Base-by-base conservation (phyloP, 2,329 filamentous ascomycete species). In the Penicillium nordicum region DNA sequence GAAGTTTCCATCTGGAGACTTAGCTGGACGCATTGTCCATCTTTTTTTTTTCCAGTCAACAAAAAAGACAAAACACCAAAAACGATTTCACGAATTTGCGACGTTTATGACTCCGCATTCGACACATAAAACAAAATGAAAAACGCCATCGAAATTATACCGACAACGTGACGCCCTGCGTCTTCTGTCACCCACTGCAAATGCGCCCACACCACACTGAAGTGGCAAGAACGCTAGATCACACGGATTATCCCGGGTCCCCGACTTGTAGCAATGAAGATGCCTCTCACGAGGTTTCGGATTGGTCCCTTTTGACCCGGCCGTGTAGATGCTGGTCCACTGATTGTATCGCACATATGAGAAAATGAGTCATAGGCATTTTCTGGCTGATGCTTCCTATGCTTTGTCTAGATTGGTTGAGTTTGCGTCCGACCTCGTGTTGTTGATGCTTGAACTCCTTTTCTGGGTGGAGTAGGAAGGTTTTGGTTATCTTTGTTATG, bases 241-340 rank as follows among this genome's bases (percentile, higher is more conserved):
- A 65, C 65, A 68, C 64, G 70, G 67, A 62, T 38, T 40, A 55
- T 25, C 50, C 62, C 67, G 69, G 69, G 72, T 70, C 62, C 58
- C 61, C 60, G 74, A 74, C 74, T 76, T 71, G 74, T 58, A 76
- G 69, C 74, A 76, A 76, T 76, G 74, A 76, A 74, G 64, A 69
- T 69, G 57, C 52, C 57, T 45, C 48, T 23, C 29, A 16, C 16
- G 23, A 55, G 53, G 56, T 62, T 69, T 72, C 58, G 71, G 73
- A 76, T 74, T 76, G 73, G 74, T 75, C 73, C 66, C 52, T 60
- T 60, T 59, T 63, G 58, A 66, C 70, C 73, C 69, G 65, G 62
- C 70, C 69, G 67, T 68, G 61, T 63, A 62, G 65, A 63, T 57
- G 57, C 55, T 67, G 71, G 69, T 62, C 50, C 34, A 53, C 52